Evolutionary conservation across 2,329 filamentous ascomycete genomes (phyloP).

Genomic region (Sporothrix luriei): DNA sequence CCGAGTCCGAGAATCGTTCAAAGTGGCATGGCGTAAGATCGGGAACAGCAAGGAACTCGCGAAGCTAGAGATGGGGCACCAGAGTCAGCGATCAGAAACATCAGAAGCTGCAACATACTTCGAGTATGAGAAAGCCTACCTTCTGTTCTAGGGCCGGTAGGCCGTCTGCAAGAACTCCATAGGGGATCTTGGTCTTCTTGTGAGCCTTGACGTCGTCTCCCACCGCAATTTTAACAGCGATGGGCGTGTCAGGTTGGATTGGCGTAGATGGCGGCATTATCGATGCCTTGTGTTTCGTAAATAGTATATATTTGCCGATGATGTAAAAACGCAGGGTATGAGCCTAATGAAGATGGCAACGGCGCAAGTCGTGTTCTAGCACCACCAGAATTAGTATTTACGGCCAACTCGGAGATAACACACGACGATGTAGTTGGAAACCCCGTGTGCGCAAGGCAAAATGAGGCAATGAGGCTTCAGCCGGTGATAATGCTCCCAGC

Average conservation of each 20-base stretch:
- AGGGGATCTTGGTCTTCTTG: constrained; percentile 48
- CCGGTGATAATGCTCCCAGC: no score
- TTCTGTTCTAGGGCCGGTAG: constrained; percentile 71
- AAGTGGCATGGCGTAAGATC: constrained; percentile 66
- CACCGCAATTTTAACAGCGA: constrained; percentile 83
- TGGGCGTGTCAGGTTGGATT: constrained; percentile 64
- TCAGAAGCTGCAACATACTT: background rate
- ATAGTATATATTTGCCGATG: no score
- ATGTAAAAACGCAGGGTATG: no score
- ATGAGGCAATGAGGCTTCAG: no score
- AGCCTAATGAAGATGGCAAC: no score
- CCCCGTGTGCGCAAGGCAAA: no score
- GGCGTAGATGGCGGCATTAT: constrained; percentile 43
- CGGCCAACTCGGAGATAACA: no score
- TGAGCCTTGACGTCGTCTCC: constrained; percentile 83
- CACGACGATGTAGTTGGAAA: no score
- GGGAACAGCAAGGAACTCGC: constrained; percentile 66
- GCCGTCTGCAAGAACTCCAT: constrained; percentile 74
- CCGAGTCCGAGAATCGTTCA: constrained; percentile 95
- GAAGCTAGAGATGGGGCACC: constrained; percentile 58
- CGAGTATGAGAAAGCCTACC: constrained; percentile 59
- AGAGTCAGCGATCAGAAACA: background rate
- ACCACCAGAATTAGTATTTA: no score
- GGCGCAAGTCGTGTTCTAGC: no score
- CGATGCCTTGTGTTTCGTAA: background rate